Evolutionary conservation across 2,329 filamentous ascomycete genomes (phyloP).

Genomic region (Leptographium radiaticola): DNA sequence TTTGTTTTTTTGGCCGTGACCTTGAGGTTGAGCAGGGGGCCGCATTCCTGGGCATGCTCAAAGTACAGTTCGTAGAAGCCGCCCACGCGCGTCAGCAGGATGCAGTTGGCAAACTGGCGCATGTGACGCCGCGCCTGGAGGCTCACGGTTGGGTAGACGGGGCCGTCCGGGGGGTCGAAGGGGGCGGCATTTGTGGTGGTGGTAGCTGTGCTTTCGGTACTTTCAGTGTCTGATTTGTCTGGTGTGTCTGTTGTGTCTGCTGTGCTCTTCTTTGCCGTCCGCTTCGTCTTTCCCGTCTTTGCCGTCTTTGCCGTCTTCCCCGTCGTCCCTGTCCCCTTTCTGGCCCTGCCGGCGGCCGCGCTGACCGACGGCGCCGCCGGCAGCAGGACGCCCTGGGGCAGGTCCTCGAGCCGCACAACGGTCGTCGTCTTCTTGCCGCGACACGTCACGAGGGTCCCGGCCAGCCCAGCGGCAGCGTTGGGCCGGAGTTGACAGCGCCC

Average conservation of each 20-base stretch:
- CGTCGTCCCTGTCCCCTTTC: too few relatives aligned
- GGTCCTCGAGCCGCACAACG: slow-evolving; percentile 39
- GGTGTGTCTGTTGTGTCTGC: background rate
- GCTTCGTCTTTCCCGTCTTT: background rate
- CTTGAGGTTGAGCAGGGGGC: slow-evolving; percentile 76
- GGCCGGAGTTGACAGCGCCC: background rate
- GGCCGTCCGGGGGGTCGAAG: background rate
- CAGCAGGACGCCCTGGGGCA: slow-evolving; percentile 43
- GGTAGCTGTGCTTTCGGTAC: background rate
- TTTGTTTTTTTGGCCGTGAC: slow-evolving; percentile 70
- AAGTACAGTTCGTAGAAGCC: slow-evolving; percentile 98
- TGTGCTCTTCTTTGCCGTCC: background rate
- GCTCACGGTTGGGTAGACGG: slow-evolving; percentile 70
- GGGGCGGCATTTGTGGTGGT: too few relatives aligned
- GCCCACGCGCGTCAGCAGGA: slow-evolving; percentile 82
- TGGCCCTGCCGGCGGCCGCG: background rate
- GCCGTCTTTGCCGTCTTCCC: too few relatives aligned
- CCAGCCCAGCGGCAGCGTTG: background rate
- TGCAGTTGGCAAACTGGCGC: slow-evolving; percentile 79
- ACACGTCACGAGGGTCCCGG: background rate
- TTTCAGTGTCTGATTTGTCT: background rate
- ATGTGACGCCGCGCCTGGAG: slow-evolving; percentile 82
- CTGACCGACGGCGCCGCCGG: background rate
- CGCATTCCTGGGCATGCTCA: slow-evolving; percentile 83
- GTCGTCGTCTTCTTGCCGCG: slow-evolving; percentile 44